Base-by-base conservation (phyloP, 2,329 filamentous ascomycete genomes). In the Diaporthe helianthi region DNA sequence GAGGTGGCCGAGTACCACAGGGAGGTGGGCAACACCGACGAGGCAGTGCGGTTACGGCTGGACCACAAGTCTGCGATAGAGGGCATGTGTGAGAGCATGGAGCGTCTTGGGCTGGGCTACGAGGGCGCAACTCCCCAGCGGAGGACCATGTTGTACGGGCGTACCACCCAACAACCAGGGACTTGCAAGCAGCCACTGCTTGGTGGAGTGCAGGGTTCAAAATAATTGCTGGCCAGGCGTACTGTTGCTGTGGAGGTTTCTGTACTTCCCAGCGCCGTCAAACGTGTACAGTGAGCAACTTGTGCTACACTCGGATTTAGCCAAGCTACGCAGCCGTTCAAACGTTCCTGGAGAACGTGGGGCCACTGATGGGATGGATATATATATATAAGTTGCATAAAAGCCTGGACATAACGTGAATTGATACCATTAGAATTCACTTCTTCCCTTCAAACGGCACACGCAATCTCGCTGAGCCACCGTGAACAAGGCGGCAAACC, bases 41-140 rank as follows among this genome's bases (percentile, higher is more conserved):
- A 31, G 41, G 64, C 64, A 3, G 36, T 0, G 2, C 17, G 44
- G 24, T 17, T 33, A 10, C 29, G 38, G 3, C 26, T 33, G 22
- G 64, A 66, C 24, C 38, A 66, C 19, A 38, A 66, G n/a, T 26
- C 31, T 15, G 51, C 64, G 9, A 26, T 55, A 5, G 38, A 36
- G 7, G 51, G 31, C 8, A 55, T 66, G 64, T 66, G 64, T 9
- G 64, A 66, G 64, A 33, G 64, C 13, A 51, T 66, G 51, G 64
- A 33, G 22, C 51, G 36, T 1, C 41, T 55, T 9, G 64, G 64
- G 29, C 41, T 66, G 64, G 38, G 31, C 7, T 33, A 24, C 8
- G 64, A 66, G 51, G 51, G 51, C 22, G 29, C 15, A 2, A 22
- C 38, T n/a, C 38, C 51, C 9, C 64, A 66, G 51, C 46, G 47